These are phyloP conservation scores for Mortierella sp. DNA, from an alignment of 371 early-diverging fungal species.

Conservation along the genomic window DNA sequence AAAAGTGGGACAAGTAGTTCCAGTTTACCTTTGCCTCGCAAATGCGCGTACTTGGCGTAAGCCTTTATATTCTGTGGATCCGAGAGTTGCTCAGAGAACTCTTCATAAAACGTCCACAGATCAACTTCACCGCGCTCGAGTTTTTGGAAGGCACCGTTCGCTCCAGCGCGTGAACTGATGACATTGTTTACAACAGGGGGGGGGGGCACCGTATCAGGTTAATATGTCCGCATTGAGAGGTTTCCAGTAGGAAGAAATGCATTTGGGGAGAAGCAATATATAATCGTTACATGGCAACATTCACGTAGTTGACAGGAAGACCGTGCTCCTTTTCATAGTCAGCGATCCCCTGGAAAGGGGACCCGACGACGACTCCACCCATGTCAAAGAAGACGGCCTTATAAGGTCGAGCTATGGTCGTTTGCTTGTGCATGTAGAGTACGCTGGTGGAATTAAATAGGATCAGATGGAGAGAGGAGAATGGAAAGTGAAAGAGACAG, in stretches of 20 bases:
- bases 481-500: background rate
- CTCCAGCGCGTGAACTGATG: conserved; percentile 22
- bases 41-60: conserved; percentile 62
- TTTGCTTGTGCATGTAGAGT: background rate
- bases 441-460: too few species aligned
- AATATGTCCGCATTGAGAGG: too few species aligned
- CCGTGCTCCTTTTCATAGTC: conserved; percentile 71
- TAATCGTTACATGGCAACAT: conserved; percentile 85
- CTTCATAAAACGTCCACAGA: conserved; percentile 70
- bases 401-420: conserved; percentile 8
- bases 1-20: background rate
- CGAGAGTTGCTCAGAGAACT: conserved; percentile 74
- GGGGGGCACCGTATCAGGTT: too few species aligned
- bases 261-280: too few species aligned
- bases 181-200: too few species aligned
- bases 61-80: conserved; percentile 63
- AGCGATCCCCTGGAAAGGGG: conserved; percentile 84
- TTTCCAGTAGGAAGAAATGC: background rate
- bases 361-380: conserved; percentile 86
- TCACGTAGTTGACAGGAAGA: conserved; percentile 85
- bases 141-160: conserved; percentile 58
- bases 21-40: conserved; percentile 59
- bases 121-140: conserved; percentile 81
- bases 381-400: conserved; percentile 84
- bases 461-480: background rate